Base-by-base conservation (phyloP, 176 grass and related monocot genomes). In the Triticum monococcum region DNA sequence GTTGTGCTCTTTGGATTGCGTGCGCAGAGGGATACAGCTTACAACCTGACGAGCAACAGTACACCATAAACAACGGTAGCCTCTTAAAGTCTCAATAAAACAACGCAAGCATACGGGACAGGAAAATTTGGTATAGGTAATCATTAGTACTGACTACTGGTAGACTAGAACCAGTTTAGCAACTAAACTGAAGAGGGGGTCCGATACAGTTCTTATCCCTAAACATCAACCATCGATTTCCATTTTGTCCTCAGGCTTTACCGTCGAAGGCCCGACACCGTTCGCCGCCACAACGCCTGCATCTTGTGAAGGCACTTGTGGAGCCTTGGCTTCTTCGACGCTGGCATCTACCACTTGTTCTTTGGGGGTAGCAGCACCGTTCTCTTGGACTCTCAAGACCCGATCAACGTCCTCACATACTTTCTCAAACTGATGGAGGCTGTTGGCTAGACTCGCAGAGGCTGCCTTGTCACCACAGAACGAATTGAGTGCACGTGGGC, bases 381-480 rank as follows among this genome's bases (percentile, higher is more conserved):
- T 85, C 38, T 79, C 86, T 79, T 86, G 74, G 25, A 78, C 78
- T 80, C 67, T 78, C 59, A 98, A 70, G 54, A 88, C 70, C 77
- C 80, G 72, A 30, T 65, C 38, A 32, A 91, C 80, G 17, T 91
- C 90, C 45, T 90, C 86, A 0, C 90, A 92, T 18, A 92, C 77
- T 17, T 68, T 75, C 84, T 92, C 97, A 0, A 98, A 75, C 56
- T 90, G 88, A 23, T 69, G 83, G n/a, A 98, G 85, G 71, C 68
- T 88, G 66, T 70, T 94, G 25, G 74, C 80, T 83, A 98, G 81
- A 45, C 90, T 91, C 6, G 81, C 85, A 13, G 81, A 63, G 28
- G 92, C 92, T 8, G 80, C 84, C 65, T 84, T 87, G 36, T 92
- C 94, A 17, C 92, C 97, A 75, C 89, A 86, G 62, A 91, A 88